Percentiles rank a stretch among this genome's conserved stretches.
Evolutionary conservation across 306 rosid species (phyloP).

Genomic region (Ochetophila trinervis): DNA sequence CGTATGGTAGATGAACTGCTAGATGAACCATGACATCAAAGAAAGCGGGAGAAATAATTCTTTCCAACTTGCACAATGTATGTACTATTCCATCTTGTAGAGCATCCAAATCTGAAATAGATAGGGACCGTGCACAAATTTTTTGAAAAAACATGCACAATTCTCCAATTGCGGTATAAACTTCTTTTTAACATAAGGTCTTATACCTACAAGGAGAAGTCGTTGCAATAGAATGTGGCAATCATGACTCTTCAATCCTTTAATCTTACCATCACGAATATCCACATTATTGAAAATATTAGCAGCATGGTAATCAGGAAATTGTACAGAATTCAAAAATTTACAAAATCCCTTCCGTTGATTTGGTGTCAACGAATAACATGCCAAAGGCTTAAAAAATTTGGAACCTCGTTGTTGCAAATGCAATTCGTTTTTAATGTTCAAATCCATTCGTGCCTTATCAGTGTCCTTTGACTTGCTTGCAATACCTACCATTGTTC

Average conservation of each 20-base stretch:
- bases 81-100: too few species aligned
- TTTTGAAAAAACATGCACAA: too few species aligned
- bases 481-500: not conserved
- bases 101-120: too few species aligned
- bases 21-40: conserved; percentile 15
- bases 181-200: too few species aligned
- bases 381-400: not conserved
- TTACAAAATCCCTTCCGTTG: not conserved
- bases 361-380: not conserved
- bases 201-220: too few species aligned
- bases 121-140: too few species aligned
- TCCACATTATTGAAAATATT: not conserved
- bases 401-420: not conserved
- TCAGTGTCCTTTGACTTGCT: not conserved
- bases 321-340: not conserved
- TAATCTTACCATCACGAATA: not conserved
- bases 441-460: not conserved
- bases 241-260: too few species aligned
- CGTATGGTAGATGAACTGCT: not conserved
- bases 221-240: too few species aligned
- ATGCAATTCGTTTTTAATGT: not conserved
- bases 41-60: not conserved
- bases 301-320: not conserved
- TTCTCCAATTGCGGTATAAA: too few species aligned
- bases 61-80: conserved; percentile 16